phyloP scores from a whole-genome alignment of 2,329 filamentous ascomycete species.

The Xylogone sp. region DNA sequence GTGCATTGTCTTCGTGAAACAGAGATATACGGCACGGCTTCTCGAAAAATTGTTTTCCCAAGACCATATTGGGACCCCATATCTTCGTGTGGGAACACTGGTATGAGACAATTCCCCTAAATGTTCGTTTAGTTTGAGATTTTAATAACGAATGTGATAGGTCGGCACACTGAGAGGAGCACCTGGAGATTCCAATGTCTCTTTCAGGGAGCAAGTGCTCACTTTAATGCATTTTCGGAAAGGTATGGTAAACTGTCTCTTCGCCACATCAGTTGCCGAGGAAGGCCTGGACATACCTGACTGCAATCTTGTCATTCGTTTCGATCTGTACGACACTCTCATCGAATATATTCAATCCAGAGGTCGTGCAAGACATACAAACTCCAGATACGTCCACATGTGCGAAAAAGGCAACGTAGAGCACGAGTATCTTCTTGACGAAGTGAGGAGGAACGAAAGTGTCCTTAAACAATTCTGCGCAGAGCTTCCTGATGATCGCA shows the following conservation, averaged over 20 bases:
- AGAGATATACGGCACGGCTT: constrained; percentile 72
- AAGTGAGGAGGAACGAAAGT: constrained; percentile 57
- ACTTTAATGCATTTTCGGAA: constrained; percentile 63
- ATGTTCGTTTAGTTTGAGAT: constrained; percentile 1
- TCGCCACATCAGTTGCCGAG: constrained; percentile 64
- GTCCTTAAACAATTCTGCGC: constrained; percentile 74
- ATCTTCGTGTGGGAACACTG: constrained; percentile 59
- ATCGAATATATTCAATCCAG: constrained; percentile 95
- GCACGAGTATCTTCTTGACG: constrained; percentile 53
- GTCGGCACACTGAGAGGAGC: constrained; percentile 48
- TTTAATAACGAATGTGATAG: constrained; percentile 11
- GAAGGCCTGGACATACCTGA: constrained; percentile 67
- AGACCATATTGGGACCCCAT: constrained; percentile 47
- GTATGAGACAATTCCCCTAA: constrained; percentile 36
- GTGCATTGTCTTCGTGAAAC: constrained; percentile 86
- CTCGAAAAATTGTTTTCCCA: constrained; percentile 65
- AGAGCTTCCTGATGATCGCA: constrained; percentile 68
- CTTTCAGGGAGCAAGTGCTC: constrained; percentile 70
- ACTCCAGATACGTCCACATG: constrained; percentile 84
- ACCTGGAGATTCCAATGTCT: constrained; percentile 51
- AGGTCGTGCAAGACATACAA: constrained; percentile 73
- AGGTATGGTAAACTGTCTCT: constrained; percentile 58
- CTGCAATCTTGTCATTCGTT: constrained; percentile 67
- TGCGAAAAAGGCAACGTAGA: constrained; percentile 64
- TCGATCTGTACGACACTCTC: constrained; percentile 83